phyloP scores from a whole-genome alignment of 139 green algal genomes.

The Chlorella sorokiniana region DNA sequence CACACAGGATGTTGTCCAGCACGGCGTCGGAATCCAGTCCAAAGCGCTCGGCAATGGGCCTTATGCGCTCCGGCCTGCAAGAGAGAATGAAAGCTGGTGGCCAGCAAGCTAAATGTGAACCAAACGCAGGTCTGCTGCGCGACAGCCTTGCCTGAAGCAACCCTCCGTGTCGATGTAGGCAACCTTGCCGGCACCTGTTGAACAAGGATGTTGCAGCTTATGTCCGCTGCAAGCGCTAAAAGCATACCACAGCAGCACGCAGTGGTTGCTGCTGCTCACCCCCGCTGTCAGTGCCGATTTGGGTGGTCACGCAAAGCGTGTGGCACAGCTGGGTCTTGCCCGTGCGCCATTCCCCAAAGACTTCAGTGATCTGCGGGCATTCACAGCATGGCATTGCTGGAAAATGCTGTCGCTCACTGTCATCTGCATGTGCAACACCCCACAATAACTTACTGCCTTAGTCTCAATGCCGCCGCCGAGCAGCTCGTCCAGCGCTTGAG shows the following conservation, averaged over 20 bases:
- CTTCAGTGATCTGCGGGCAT: conserved; percentile 81
- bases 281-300: conserved; percentile 47
- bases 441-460: conserved; percentile 68
- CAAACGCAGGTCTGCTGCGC: neutral
- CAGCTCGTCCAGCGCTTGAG: conserved; percentile 73
- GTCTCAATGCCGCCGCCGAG: conserved; percentile 87
- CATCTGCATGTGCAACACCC: neutral
- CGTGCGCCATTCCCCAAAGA: conserved; percentile 83
- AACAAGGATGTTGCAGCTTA: neutral
- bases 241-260: neutral
- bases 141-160: conserved; percentile 65
- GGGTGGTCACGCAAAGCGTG: conserved; percentile 85
- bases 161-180: conserved; percentile 94
- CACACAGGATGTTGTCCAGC: conserved; percentile 79
- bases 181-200: conserved; percentile 50
- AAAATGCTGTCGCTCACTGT: too few species aligned
- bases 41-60: conserved; percentile 84
- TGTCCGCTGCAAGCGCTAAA: neutral
- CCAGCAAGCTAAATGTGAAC: too few species aligned
- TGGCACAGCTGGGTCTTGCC: conserved; percentile 90
- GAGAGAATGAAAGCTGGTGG: too few species aligned
- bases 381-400: too few species aligned
- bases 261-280: neutral
- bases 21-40: conserved; percentile 78
- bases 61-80: conserved; percentile 75